Conservation (phyloP, 1,139 yeast genomes). For the Petasospora rhodanensis region DNA sequence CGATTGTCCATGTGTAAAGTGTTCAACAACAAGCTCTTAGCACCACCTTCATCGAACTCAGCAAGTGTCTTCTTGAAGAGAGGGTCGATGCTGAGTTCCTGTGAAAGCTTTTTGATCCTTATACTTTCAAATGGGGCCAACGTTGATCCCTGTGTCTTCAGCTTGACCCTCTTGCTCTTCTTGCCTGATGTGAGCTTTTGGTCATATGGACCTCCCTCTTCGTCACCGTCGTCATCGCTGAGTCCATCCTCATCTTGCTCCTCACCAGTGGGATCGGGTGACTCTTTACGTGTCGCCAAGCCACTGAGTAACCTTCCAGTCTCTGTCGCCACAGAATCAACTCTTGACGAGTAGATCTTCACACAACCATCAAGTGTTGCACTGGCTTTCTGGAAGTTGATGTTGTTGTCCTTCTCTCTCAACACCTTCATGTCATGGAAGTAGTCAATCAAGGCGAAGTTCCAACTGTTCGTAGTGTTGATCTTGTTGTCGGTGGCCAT, state of each 20-base stretch:
- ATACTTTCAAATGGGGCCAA: slow-evolving; percentile 55
- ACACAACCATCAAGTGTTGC: slow-evolving; percentile 85
- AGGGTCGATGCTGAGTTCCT: slow-evolving; percentile 77
- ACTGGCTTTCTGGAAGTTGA: slow-evolving; percentile 73
- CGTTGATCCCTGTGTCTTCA: slow-evolving; percentile 37
- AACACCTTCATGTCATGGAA: slow-evolving; percentile 66
- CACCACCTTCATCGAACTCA: slow-evolving; percentile 95
- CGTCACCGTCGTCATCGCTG: slow-evolving; percentile 26
- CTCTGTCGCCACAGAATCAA: slow-evolving; percentile 88
- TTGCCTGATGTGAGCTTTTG: slow-evolving; percentile 23
- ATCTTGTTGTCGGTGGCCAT: slow-evolving; percentile 45
- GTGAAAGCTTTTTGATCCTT: slow-evolving; percentile 66
- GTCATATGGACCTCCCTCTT: slow-evolving; percentile 32
- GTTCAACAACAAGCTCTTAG: slow-evolving; percentile 78
- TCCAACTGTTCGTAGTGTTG: slow-evolving; percentile 68
- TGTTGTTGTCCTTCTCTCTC: slow-evolving; percentile 55
- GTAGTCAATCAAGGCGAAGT: slow-evolving; percentile 83
- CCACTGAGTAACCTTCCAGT: slow-evolving; percentile 86
- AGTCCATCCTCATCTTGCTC: slow-evolving; percentile 30
- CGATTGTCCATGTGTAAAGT: slow-evolving; percentile 42
- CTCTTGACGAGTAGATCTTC: slow-evolving; percentile 77
- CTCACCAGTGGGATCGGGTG: slow-evolving; percentile 30
- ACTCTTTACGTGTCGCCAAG: slow-evolving; percentile 40
- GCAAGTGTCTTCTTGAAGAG: slow-evolving; percentile 83
- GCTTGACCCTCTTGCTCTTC: slow-evolving; percentile 35